Conservation (phyloP, 305 asterid genomes). For the Stenogyne calaminthoides region DNA sequence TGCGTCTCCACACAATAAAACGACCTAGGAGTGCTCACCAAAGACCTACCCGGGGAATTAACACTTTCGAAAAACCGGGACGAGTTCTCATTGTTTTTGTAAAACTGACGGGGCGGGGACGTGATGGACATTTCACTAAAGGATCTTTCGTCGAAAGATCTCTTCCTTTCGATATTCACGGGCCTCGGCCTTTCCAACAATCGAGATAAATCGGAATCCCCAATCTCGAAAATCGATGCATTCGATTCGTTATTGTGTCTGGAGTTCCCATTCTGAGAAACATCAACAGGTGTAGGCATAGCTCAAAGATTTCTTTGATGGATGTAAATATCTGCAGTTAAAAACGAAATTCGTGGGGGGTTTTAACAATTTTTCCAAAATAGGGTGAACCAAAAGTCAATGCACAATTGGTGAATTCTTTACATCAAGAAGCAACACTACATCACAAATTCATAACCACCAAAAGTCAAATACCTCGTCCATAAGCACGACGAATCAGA, state of each 20-base stretch:
- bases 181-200: slow-evolving; percentile 64
- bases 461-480: slow-evolving; percentile 32
- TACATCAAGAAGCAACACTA: slow-evolving; percentile 26
- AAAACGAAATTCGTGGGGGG: background rate
- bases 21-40: slow-evolving; percentile 76
- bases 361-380: background rate
- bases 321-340: slow-evolving; percentile 34
- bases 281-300: slow-evolving; percentile 62
- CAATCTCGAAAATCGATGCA: slow-evolving; percentile 72
- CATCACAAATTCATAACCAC: slow-evolving; percentile 30
- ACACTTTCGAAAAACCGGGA: slow-evolving; percentile 66
- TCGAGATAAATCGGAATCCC: slow-evolving; percentile 61
- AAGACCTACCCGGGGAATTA: slow-evolving; percentile 66
- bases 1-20: slow-evolving; percentile 63
- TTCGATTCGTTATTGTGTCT: slow-evolving; percentile 47
- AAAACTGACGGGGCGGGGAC: slow-evolving; percentile 61
- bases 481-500: too few species aligned
- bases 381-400: slow-evolving; percentile 18
- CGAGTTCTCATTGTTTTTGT: slow-evolving; percentile 57
- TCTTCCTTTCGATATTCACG: slow-evolving; percentile 71
- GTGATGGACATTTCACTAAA: slow-evolving; percentile 76
- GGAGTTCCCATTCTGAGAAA: slow-evolving; percentile 46
- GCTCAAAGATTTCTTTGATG: background rate
- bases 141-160: slow-evolving; percentile 91
- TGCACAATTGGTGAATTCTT: slow-evolving; percentile 13